These are phyloP conservation scores for Penicillium alfredii DNA, from an alignment of 495 filamentous ascomycete genomes.

Conservation along the genomic window DNA sequence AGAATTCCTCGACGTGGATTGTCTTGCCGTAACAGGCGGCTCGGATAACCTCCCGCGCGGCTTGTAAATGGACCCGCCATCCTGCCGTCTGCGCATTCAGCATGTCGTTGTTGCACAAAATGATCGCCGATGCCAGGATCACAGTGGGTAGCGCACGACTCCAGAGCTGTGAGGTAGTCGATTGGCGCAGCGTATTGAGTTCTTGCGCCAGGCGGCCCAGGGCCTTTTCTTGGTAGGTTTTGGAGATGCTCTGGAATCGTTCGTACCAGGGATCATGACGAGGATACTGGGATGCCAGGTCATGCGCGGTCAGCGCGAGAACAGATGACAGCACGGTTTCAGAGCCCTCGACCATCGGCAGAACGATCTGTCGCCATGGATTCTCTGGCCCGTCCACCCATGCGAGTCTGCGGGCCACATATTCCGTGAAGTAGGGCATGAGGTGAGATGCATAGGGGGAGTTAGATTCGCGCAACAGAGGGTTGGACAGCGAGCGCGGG, in stretches of 20 bases:
- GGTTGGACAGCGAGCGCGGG: too few relatives aligned
- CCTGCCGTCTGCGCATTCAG: slow-evolving; percentile 8
- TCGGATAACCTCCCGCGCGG: slow-evolving; percentile 11
- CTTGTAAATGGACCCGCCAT: slow-evolving; percentile 13
- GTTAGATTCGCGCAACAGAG: not conserved
- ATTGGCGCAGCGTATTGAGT: slow-evolving; percentile 8
- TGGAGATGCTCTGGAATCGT: slow-evolving; percentile 11
- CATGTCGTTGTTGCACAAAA: slow-evolving; percentile 16
- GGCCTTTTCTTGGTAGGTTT: slow-evolving; percentile 13
- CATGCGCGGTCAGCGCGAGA: slow-evolving; percentile 22
- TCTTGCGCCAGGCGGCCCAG: slow-evolving; percentile 9
- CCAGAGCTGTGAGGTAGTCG: not conserved
- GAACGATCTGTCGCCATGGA: slow-evolving; percentile 22
- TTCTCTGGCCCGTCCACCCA: slow-evolving; percentile 23
- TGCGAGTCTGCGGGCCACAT: slow-evolving; percentile 16
- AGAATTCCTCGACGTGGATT: slow-evolving; percentile 10
- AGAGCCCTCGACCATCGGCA: slow-evolving; percentile 19
- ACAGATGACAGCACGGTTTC: slow-evolving; percentile 22
- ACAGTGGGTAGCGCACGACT: slow-evolving; percentile 2
- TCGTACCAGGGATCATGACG: slow-evolving; percentile 5
- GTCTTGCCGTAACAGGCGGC: slow-evolving; percentile 3
- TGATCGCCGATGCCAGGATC: slow-evolving; percentile 13
- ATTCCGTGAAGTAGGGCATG: slow-evolving; percentile 18
- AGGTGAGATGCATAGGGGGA: slow-evolving; percentile 10
- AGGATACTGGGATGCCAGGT: slow-evolving; percentile 16